A percentile compares a stretch with the other conserved stretches of the same genome.
Evolutionary conservation across 257 asterid genomes (phyloP).

Genomic region (Nicotiana undulata): DNA sequence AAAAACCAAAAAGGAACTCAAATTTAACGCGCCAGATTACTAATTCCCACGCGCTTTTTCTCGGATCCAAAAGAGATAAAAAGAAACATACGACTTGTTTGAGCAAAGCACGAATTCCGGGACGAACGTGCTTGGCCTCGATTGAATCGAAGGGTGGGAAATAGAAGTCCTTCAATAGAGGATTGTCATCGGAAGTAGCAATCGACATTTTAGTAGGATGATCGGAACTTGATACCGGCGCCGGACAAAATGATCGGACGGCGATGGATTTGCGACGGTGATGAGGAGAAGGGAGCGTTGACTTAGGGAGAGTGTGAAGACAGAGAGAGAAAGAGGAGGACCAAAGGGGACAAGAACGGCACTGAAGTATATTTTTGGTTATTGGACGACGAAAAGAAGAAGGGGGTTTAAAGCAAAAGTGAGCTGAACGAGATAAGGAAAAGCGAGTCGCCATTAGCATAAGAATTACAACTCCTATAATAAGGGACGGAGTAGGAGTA

Average conservation of each 20-base stretch:
- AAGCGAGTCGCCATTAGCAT: conserved; percentile 26
- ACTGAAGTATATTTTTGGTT: conserved; percentile 33
- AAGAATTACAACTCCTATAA: neutral
- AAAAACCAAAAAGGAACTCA: neutral
- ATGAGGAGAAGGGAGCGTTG: conserved; percentile 8
- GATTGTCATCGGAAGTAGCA: conserved; percentile 37
- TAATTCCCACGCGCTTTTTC: neutral
- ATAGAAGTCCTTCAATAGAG: conserved; percentile 63
- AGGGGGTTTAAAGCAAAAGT: conserved; percentile 34
- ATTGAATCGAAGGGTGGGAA: conserved; percentile 86
- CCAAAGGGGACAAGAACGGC: conserved; percentile 68
- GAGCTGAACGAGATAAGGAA: conserved; percentile 14
- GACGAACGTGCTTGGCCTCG: conserved; percentile 76
- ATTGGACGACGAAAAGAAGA: conserved; percentile 11
- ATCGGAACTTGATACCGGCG: conserved; percentile 19
- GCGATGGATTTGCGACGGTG: conserved; percentile 10
- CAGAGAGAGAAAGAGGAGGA: conserved; percentile 63
- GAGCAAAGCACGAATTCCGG: conserved; percentile 78
- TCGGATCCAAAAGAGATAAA: neutral
- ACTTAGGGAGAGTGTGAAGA: conserved; percentile 26
- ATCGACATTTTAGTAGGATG: conserved; percentile 7
- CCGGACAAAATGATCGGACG: conserved; percentile 36
- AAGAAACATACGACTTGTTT: conserved; percentile 46
- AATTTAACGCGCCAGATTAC: neutral
- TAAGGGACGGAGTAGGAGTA: neutral